Conservation (phyloP, 2,329 filamentous ascomycete species). For the Colletotrichum somersetense region DNA sequence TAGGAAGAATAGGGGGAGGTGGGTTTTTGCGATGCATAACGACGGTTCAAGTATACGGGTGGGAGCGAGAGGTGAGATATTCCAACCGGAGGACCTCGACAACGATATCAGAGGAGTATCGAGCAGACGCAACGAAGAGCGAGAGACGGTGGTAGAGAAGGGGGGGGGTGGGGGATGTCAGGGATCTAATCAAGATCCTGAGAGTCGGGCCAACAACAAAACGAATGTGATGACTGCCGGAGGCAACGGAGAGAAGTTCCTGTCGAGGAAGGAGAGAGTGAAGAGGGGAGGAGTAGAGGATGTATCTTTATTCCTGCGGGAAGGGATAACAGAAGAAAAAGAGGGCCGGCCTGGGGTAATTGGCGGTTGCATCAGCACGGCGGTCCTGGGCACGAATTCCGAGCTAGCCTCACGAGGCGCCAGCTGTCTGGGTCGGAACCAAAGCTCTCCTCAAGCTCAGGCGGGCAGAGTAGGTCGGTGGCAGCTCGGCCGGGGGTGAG, state of each 20-base stretch:
- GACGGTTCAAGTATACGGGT: slow-evolving; percentile 8
- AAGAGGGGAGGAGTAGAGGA: slow-evolving; percentile 38
- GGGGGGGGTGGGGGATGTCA: slow-evolving; percentile 18
- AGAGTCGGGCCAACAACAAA: slow-evolving; percentile 34
- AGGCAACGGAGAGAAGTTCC: slow-evolving; percentile 38
- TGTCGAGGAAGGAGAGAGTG: slow-evolving; percentile 26
- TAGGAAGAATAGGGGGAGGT: slow-evolving; percentile 27
- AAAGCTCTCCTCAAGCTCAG: slow-evolving; percentile 34
- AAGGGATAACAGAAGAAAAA: slow-evolving; percentile 28
- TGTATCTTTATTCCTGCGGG: slow-evolving; percentile 36
- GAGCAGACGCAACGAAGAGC: slow-evolving; percentile 22
- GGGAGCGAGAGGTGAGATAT: not conserved
- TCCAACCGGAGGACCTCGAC: slow-evolving; percentile 22
- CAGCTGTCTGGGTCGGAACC: slow-evolving; percentile 33
- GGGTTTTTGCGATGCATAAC: slow-evolving; percentile 2
- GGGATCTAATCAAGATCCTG: slow-evolving; percentile 38
- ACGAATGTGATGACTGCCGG: slow-evolving; percentile 42
- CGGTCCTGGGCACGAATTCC: slow-evolving; percentile 31
- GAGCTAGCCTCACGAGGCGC: slow-evolving; percentile 39
- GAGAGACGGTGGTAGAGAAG: slow-evolving; percentile 23
- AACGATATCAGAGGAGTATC: slow-evolving; percentile 10
- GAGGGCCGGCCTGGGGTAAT: slow-evolving; percentile 39
- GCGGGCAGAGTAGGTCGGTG: slow-evolving; percentile 14
- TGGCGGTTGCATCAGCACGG: slow-evolving; percentile 33
- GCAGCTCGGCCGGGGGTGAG: slow-evolving; percentile 21